These are phyloP conservation scores for Anthoceros angustus DNA, from an alignment of 225 moss, liverwort and hornwort species.

Conservation along the genomic window DNA sequence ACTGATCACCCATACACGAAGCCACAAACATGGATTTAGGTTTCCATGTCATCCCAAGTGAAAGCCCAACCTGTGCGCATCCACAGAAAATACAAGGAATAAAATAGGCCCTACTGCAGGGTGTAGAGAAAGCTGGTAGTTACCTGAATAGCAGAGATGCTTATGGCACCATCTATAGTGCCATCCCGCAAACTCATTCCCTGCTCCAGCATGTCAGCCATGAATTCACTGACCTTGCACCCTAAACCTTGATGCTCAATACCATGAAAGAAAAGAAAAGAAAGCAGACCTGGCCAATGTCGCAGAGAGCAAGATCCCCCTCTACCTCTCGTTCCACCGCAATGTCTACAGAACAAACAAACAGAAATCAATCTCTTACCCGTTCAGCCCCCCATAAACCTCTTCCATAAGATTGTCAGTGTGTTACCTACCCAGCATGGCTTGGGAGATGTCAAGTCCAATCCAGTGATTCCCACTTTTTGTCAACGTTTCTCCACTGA, in stretches of 20 bases:
- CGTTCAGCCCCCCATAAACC: not conserved
- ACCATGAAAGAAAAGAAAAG: constrained; percentile 3
- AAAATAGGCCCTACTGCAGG: too few relatives aligned
- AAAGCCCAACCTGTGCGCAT: not conserved
- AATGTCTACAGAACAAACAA: constrained; percentile 32
- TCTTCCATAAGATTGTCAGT: too few relatives aligned
- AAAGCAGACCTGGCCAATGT: constrained; percentile 48
- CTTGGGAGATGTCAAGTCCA: constrained; percentile 75
- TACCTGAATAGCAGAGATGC: constrained; percentile 72
- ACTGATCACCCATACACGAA: constrained; percentile 22
- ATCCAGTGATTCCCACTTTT: constrained; percentile 78
- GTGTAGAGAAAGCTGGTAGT: not conserved
- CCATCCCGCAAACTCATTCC: constrained; percentile 69
- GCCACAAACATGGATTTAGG: not conserved
- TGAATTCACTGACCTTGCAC: too few relatives aligned
- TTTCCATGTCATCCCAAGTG: constrained; percentile 1
- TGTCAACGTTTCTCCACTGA: constrained; percentile 71
- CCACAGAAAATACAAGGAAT: too few relatives aligned
- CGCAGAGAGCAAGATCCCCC: constrained; percentile 53
- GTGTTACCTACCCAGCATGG: constrained; percentile 44
- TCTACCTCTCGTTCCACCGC: constrained; percentile 80
- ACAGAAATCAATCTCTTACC: too few relatives aligned
- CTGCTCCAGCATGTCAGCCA: constrained; percentile 13
- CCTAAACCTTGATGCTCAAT: not conserved
- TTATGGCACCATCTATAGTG: constrained; percentile 71